Base-by-base conservation (phyloP, 2,329 filamentous ascomycete species). In the Hypoxylon sp. region DNA sequence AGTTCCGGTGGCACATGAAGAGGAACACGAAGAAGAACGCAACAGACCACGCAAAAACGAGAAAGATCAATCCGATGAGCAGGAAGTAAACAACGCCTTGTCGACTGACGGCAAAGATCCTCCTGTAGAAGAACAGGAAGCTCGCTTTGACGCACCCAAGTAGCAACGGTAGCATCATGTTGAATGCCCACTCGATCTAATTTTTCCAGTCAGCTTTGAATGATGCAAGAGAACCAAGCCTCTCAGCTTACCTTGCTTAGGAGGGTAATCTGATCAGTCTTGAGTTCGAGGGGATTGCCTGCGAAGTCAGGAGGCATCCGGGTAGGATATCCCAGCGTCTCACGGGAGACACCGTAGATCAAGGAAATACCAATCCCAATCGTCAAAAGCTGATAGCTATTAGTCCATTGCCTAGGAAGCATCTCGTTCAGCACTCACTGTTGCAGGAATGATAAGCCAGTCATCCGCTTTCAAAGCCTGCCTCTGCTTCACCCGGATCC, bases 111-210 rank as follows among this genome's bases (percentile, higher is more conserved):
- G 54, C 47, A 24, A 66, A 66, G 27, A 66, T 59, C 13, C 63
- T 46, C 37, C 27, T 49, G 41, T 66, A 66, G 21, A 66, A 66
- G 15, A 56, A 53, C 2, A 67, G 37, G 17, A 67, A 60, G 24
- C 58, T 57, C 1, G 46, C 26, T 35, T 66, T 65, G n/a, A 37
- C 58, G 21, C 52, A 58, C 3, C 53, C 64, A 15, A 66, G 15
- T 1, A 50, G 31, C 1, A 65, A 9, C 1, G 64, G 64, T 6
- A 64, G 51, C 23, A 66, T 52, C 15, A 59, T 11, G 20, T 15
- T 45, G 33, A 49, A 35, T 4, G 48, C 29, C 43, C 42, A 59
- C 50, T 59, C 26, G 20, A 49, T 21, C 54, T 51, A 15, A 9
- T 29, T n/a, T 40, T 4, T 11, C 21, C 17, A n/a, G 37, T 40